Base-by-base conservation (phyloP, 163 green algal species). In the Prototheca wickerhamii region DNA sequence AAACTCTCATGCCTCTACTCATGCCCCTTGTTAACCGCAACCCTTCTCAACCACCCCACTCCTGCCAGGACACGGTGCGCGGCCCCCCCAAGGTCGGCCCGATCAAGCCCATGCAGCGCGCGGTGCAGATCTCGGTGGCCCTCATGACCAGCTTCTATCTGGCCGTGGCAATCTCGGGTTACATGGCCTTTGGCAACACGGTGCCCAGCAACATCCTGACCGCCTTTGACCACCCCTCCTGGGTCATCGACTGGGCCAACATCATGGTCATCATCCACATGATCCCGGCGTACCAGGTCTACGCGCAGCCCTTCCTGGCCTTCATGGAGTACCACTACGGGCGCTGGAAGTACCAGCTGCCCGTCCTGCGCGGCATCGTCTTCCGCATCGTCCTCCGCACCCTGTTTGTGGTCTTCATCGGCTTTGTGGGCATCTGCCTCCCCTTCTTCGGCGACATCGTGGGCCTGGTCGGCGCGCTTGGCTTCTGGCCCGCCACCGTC, bases 221-320 rank as follows among this genome's bases (percentile, higher is more conserved):
- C 32, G 63, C 37, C 33, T 64, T 62, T 25, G 4, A 28, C 23
- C 44, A 29, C 3, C 49, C 64, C 5, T 64, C 60, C 23, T 84
- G 76, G 76, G 34, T 84, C 26, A 55, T 81, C 12, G 52, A 60
- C 33, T 49, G 67, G n/a, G 73, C 73, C 25, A 84, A 84, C 53
- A 56, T 61, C 0, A 65, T 71, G 58, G 70, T 82, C 30, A 53
- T 77, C 29, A 53, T 78, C 6, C 72, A 78, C 26, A 58, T 78
- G 44, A 25, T 78, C 30, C 69, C 69, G 34, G 70, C 64, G 29
- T 79, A 79, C 51, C 72, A 80, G 49, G 63, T 80, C 7, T 80
- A 64, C 60, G 61, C 57, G 6, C 73, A 80, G 65, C 73, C 73
- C 32, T 61, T 71, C 51, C 61, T 68, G 21, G 61, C 20, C 49